Evolutionary conservation across 2,329 filamentous ascomycete species (phyloP).

Genomic region (Cytospora piceae): DNA sequence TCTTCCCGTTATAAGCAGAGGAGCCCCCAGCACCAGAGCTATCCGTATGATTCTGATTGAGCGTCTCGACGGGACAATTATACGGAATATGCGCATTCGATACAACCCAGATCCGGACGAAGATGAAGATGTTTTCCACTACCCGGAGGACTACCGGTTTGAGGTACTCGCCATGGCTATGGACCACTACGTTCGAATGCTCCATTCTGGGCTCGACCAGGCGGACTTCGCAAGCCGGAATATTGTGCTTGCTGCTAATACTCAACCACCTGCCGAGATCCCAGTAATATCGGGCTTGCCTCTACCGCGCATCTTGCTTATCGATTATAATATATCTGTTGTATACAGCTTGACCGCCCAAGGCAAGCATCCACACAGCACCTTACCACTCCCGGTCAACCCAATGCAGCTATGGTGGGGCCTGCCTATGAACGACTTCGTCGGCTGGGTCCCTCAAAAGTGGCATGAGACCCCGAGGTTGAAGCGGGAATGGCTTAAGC

Average conservation of each 20-base stretch:
- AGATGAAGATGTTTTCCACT: background rate
- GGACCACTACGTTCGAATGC: constrained; percentile 8
- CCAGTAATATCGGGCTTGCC: no score
- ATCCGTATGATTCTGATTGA: constrained; percentile 7
- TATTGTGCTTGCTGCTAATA: background rate
- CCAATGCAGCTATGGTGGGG: no score
- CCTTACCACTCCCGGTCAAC: no score
- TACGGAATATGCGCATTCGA: background rate
- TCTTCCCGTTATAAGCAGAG: constrained; percentile 3
- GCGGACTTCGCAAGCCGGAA: constrained; percentile 7
- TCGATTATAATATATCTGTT: no score
- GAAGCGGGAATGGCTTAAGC: no score
- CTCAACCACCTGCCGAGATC: no score
- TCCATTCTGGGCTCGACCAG: constrained; percentile 7
- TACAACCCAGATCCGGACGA: background rate
- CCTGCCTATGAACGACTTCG: no score
- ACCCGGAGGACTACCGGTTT: background rate
- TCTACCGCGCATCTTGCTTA: no score
- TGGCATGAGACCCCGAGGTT: no score
- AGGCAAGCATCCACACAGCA: no score
- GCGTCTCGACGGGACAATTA: background rate
- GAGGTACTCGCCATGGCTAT: constrained; percentile 10
- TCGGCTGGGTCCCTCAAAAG: no score
- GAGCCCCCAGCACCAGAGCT: background rate
- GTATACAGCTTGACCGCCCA: no score